Percentiles rank a stretch among this genome's conserved stretches.
Conservation (phyloP, 371 early-diverging fungal genomes). For the Mucor saturninus region DNA sequence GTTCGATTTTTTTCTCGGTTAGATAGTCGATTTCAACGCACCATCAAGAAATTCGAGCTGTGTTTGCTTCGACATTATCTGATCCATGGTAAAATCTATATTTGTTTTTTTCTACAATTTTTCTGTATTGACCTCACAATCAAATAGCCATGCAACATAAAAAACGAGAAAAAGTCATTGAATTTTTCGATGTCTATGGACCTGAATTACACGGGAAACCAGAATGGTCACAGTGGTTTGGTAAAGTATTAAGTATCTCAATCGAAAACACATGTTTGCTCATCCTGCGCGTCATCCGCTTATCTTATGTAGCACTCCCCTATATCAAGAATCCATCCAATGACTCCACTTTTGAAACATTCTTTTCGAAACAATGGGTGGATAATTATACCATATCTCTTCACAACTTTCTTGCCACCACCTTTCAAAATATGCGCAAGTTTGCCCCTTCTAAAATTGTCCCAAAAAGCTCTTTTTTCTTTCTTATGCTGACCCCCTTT, state of each 20-base stretch:
- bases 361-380: conserved; percentile 70
- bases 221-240: conserved; percentile 75
- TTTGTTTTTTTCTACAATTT: too few species aligned
- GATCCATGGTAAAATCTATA: conserved; percentile 53
- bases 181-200: conserved; percentile 68
- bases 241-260: conserved; percentile 33
- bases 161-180: conserved; percentile 59
- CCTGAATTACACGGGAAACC: conserved; percentile 62
- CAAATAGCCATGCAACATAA: conserved; percentile 65
- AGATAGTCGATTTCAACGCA: conserved; percentile 66
- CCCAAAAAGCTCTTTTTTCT: background rate
- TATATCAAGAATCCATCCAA: conserved; percentile 68
- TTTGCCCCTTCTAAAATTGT: background rate
- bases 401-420: conserved; percentile 70
- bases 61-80: conserved; percentile 67
- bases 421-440: conserved; percentile 74
- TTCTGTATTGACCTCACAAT: background rate
- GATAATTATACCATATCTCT: conserved; percentile 69
- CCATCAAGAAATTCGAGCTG: conserved; percentile 68
- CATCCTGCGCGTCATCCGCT: background rate
- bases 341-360: conserved; percentile 66
- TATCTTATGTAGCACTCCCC: conserved; percentile 52
- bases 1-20: conserved; percentile 70
- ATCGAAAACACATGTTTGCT: too few species aligned
- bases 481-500: background rate